Evolutionary conservation across 148 eudicot species (phyloP), one percentile per base, ranked within the genome.

Genomic region (Spergularia bocconei): DNA sequence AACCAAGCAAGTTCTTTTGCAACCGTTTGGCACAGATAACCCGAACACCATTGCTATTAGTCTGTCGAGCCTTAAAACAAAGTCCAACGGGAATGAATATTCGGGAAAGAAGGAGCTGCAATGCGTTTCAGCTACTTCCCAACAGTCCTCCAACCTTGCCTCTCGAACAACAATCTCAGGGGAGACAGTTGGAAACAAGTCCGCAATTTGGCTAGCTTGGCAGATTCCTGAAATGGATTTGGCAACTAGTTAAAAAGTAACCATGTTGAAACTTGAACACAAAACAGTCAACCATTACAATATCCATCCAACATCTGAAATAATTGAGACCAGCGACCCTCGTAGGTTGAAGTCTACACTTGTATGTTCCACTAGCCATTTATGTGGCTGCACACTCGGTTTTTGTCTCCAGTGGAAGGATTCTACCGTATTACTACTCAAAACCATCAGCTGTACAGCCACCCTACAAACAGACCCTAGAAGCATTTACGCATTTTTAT

Each of bases 61-160:
- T 85, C 99, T 88, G 56, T 95, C 96, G 29, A 95, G 77, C 82
- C 99, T 90, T 81, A 92, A 76, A 70, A 89, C 81, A 75, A 92
- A 87, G 79, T 92, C 97, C 76, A 92, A 79, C 20, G 99, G 99
- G 76, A 95, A 95, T 2, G 96, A 77, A 76, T 90, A 92, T 55
- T 89, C 88, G 10, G 99, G 99, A 80, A 95, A 95, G 92, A 95
- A 95, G 77, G 97, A 90, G 78, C 97, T 92, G 73, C 99, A 95
- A 66, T 92, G 97, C 14, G 99, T 95, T 84, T 95, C 99, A 36
- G 90, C 99, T 53, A 95, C 97, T 83, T 95, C 99, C 99, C 99
- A 95, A 79, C 88, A 86, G 71, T 95, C 99, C 79, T 90, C 94
- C 63, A 92, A 57, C 80, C 96, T 86, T 19, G 99, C 99, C 78